phyloP scores from a whole-genome alignment of 139 green algal species.

The Chlorella sorokiniana region DNA sequence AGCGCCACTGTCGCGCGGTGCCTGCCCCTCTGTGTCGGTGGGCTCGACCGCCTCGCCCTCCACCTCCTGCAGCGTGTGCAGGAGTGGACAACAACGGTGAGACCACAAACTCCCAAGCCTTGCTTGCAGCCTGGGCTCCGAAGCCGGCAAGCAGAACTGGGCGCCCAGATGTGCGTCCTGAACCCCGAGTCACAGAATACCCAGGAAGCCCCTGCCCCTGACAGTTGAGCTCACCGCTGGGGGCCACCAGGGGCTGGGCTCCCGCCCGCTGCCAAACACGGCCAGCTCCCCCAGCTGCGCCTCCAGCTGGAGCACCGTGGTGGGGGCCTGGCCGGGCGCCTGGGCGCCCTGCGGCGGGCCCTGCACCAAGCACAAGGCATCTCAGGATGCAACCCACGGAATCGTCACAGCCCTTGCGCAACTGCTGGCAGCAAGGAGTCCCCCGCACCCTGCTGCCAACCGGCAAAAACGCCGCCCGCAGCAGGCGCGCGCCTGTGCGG shows the following conservation, averaged over 20 bases:
- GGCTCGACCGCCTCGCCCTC: no score
- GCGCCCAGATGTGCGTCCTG: no score
- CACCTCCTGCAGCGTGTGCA: no score
- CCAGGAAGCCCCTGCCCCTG: no score
- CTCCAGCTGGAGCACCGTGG: conserved; percentile 40
- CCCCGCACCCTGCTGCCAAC: neutral
- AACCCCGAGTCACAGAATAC: no score
- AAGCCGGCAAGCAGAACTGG: neutral
- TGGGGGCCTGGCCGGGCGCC: conserved; percentile 20
- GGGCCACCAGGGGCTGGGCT: conserved; percentile 57
- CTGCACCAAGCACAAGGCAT: neutral
- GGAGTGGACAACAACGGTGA: no score
- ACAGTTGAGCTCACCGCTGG: neutral
- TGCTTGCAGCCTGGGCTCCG: no score
- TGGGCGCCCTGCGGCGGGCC: neutral
- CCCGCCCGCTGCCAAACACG: conserved; percentile 58
- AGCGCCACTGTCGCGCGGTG: no score
- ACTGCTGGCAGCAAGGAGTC: no score
- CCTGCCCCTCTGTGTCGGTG: neutral
- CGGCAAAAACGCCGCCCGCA: neutral
- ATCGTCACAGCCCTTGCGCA: neutral
- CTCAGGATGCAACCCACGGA: neutral
- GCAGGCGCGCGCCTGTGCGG: neutral
- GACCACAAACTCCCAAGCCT: no score
- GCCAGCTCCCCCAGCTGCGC: conserved; percentile 66